Evolutionary conservation across 2,329 filamentous ascomycete genomes (phyloP), one percentile per base, ranked within the genome.

Genomic region (Cryphonectria naterciae): DNA sequence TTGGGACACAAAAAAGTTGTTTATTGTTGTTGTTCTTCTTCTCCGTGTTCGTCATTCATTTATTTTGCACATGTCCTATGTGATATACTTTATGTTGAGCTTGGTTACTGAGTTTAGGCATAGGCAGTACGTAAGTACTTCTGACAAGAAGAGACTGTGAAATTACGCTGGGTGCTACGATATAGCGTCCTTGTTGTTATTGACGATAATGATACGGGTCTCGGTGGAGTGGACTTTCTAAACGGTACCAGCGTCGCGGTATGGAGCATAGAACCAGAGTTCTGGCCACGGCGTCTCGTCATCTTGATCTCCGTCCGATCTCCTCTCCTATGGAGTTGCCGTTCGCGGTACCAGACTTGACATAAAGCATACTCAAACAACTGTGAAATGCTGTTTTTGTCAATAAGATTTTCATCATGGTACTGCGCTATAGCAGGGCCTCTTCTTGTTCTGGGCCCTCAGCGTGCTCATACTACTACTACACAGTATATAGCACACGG

Each of bases 261-360:
- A 49, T n/a, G 46, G 46, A 49, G 46, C 46, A 49, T n/a, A 49
- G 22, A n/a, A n/a, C 46, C 46, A n/a, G 19, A 49, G 15, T 28
- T 28, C n/a, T 25, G n/a, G 25, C 2, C 52, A 28, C 4, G 25
- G 52, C n/a, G n/a, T 6, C n/a, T 54, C 22, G 52, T 54, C 52
- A 54, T 28, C n/a, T 28, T 54, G 52, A 54, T 54, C 52, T 54
- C 52, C 52, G n/a, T 28, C 52, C 25, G 52, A 54, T 54, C 52
- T 54, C n/a, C 25, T 54, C 52, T 54, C n/a, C 52, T 54, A n/a
- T 54, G 52, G 52, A 28, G 52, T 25, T 54, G 10, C 52, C 52
- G n/a, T 54, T 28, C 25, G 13, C 52, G 25, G 52, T 54, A 49
- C 46, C 46, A 49, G 46, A 49, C 19, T 49, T 49, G 19, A 49